Base-by-base conservation (phyloP, 2,329 filamentous ascomycete genomes). In the Botrytis paeoniae region DNA sequence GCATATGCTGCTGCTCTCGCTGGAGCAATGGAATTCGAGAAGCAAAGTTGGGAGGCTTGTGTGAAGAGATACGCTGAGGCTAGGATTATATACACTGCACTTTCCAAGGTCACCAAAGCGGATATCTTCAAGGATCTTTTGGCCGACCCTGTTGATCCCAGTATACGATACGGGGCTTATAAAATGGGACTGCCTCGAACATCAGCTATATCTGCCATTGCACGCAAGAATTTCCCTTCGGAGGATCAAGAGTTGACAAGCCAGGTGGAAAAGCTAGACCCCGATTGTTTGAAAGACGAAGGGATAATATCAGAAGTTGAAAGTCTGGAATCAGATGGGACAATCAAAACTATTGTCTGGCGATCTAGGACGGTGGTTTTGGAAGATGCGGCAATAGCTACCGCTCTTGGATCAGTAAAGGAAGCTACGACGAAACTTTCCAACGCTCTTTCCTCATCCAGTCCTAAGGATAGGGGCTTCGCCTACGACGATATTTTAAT, bases 141-240 rank as follows among this genome's bases (percentile, higher is more conserved):
- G 73, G 89, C 92, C 65, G 91, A 93, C 78, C 97, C 93, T 7
- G 91, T 97, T 75, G 96, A 99, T 81, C 95, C 95, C 2, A 97
- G 94, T 75, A 93, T 99, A 79, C 91, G 95, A 75, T 98, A 97
- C 82, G 95, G 95, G 51, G 94, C 96, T 29, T 98, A 98, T 81
- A 94, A 97, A 82, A 87, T 94, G 81, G 92, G 95, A 81, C 89
- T 97, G 45, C 93, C 95, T 0, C 90, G 96, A 61, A 97, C 94
- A 3, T 89, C 94, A 71, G 91, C 95, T 4, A 91, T 97, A 66
- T 87, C 92, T 0, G 88, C 90, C 12, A 92, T 98, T 76, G 92
- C 93, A 3, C 90, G 91, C 77, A 91, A 92, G 76, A 91, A 91
- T 74, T 97, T 98, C 78, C 91, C 93, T 2, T 87, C 89, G 37